phyloP scores from a whole-genome alignment of 148 eudicot genomes.

The Dysphania ambrosioides region DNA sequence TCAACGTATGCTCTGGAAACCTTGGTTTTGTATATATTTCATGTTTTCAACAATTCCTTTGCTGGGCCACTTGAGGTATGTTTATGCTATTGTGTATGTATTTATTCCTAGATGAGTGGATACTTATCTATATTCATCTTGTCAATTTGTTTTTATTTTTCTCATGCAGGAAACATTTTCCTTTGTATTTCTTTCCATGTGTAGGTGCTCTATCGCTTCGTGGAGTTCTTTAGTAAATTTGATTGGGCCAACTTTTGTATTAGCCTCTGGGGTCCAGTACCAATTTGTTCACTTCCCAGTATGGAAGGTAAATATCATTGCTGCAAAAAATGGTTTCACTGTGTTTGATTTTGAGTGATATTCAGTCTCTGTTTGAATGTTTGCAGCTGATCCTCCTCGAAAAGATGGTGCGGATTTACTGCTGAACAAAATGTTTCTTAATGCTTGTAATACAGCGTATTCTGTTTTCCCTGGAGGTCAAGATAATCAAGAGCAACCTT shows the following conservation, averaged over 20 bases:
- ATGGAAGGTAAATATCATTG: conserved; percentile 35
- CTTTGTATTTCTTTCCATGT: neutral
- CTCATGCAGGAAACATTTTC: neutral
- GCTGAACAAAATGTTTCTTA: conserved; percentile 44
- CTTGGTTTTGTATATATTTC: conserved; percentile 55
- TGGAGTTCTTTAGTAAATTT: conserved; percentile 57
- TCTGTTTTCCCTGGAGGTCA: conserved; percentile 41
- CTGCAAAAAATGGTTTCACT: neutral
- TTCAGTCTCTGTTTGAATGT: conserved; percentile 8
- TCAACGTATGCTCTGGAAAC: conserved; percentile 64
- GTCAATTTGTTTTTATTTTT: conserved; percentile 4
- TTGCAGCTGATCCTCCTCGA: conserved; percentile 55
- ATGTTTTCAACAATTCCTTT: conserved; percentile 51
- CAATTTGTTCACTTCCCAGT: conserved; percentile 45
- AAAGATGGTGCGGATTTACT: conserved; percentile 49
- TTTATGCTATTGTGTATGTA: neutral
- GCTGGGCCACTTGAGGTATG: conserved; percentile 55
- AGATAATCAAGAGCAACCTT: conserved; percentile 39
- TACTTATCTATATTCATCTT: neutral
- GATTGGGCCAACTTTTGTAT: conserved; percentile 63
- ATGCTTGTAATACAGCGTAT: conserved; percentile 46
- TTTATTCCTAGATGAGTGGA: neutral
- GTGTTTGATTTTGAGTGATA: conserved; percentile 12
- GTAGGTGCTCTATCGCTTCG: conserved; percentile 56
- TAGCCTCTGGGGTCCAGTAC: conserved; percentile 59